Evolutionary conservation across 2,329 filamentous ascomycete genomes (phyloP), one percentile per base, ranked within the genome.

Genomic region (Penicillium sclerotiorum): DNA sequence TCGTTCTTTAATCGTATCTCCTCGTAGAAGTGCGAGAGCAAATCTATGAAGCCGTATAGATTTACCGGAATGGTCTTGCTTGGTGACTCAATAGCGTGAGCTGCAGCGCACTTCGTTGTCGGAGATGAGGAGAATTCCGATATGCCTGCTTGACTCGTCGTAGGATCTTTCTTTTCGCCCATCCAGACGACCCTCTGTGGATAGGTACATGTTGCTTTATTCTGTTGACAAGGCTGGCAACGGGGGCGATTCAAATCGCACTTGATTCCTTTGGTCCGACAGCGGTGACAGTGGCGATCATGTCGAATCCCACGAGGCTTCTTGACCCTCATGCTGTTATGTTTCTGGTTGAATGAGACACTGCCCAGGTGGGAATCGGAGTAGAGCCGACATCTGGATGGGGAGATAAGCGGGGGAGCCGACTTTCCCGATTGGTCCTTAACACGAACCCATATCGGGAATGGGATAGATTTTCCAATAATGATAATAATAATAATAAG

Each of bases 181-280:
- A 61, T 55, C 64, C 64, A 66, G 42, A 61, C 50, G 20, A 66
- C 60, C 38, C 62, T 41, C 25, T 61, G 61, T 3, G 61, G 62
- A 49, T 66, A 67, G 8, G 51, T 50, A 36, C 61, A 67, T 17
- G 56, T 27, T 32, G 56, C 41, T 25, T 52, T 56, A 18, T 38
- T 30, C 35, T 61, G 55, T 32, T 58, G 50, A 37, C 63, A 67
- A 17, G 55, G 53, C 18, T 59, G 57, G 36, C 64, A 67, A 23
- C 60, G 53, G 1, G 64, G 64, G 7, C 64, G 57, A 36, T 67
- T 67, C 2, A 67, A 44, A 52, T 67, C 64, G 40, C 64, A 67
- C 40, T 67, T 67, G 49, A 65, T 50, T 23, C 56, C 53, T 25
- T 58, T 56, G 18, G 22, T 40, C 38, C 61, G 60, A 45, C 64